Evolutionary conservation across 768 basidiomycete species (phyloP).

Genomic region (Rhodocollybia butyracea): DNA sequence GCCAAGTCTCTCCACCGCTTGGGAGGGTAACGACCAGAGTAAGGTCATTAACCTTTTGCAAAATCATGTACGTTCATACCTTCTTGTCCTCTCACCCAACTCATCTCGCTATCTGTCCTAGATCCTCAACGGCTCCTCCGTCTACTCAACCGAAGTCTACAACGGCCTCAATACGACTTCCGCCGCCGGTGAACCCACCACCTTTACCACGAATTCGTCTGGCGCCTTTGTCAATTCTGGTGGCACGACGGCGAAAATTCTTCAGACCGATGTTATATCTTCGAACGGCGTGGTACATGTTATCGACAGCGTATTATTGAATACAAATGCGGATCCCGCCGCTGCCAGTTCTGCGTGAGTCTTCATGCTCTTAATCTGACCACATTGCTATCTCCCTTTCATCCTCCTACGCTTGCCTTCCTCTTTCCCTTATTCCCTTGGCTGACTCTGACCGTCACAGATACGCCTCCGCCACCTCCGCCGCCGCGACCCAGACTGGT

Average conservation of each 20-base stretch:
- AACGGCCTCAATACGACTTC: conserved; percentile 39
- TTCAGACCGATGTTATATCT: conserved; percentile 56
- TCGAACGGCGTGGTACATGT: conserved; percentile 71
- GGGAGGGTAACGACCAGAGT: too few relatives aligned
- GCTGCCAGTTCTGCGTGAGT: conserved; percentile 57
- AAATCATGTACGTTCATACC: conserved; percentile 53
- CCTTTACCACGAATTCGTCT: conserved; percentile 49
- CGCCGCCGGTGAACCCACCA: conserved; percentile 53
- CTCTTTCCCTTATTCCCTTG: not conserved
- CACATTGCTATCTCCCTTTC: not conserved
- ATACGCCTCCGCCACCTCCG: conserved; percentile 3
- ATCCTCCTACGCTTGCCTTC: not conserved
- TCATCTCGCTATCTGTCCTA: conserved; percentile 16
- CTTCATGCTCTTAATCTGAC: too few relatives aligned
- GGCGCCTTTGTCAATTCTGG: conserved; percentile 52
- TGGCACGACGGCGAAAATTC: conserved; percentile 43
- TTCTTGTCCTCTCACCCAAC: not conserved
- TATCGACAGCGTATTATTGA: conserved; percentile 50
- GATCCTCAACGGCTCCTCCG: conserved; percentile 65
- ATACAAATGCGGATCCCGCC: conserved; percentile 35
- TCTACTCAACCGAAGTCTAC: conserved; percentile 55
- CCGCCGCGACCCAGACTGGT: not conserved
- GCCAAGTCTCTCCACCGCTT: conserved; percentile 32
- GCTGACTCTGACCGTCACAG: not conserved
- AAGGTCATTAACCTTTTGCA: conserved; percentile 41